Percentiles rank a stretch among this genome's conserved stretches.
phyloP scores from a whole-genome alignment of 2,329 filamentous ascomycete genomes.

The Waltergamsia citrina region DNA sequence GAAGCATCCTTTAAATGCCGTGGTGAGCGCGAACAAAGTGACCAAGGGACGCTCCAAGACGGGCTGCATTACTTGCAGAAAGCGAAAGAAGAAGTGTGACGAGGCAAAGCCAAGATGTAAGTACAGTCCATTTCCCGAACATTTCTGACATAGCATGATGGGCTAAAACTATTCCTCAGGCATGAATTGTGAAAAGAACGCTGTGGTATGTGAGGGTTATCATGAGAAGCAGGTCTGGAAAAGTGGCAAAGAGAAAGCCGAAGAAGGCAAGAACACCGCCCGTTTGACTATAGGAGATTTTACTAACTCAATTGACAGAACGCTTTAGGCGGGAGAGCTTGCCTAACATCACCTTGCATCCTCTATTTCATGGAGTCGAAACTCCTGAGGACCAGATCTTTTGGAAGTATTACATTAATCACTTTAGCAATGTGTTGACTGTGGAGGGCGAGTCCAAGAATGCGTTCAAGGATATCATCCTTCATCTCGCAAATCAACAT shows the following conservation, averaged over 20 bases:
- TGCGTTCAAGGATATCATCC: conserved; percentile 74
- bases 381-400: conserved; percentile 71
- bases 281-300: background rate
- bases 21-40: conserved; percentile 52
- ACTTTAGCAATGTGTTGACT: conserved; percentile 72
- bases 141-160: conserved; percentile 11
- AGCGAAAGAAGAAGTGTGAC: conserved; percentile 65
- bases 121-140: conserved; percentile 13
- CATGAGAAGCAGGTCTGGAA: conserved; percentile 81
- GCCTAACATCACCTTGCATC: conserved; percentile 46
- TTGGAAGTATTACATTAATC: conserved; percentile 72
- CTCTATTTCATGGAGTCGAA: conserved; percentile 73
- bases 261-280: conserved; percentile 44
- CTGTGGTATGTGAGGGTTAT: conserved; percentile 84
- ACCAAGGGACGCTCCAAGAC: conserved; percentile 69
- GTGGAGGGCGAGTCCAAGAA: conserved; percentile 74
- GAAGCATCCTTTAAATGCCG: conserved; percentile 63
- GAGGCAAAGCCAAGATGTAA: conserved; percentile 59
- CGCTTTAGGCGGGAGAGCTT: conserved; percentile 37
- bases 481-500: conserved; percentile 73
- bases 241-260: conserved; percentile 68
- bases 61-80: conserved; percentile 58
- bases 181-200: conserved; percentile 88
- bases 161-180: conserved; percentile 44
- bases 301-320: conserved; percentile 23